Conservation (phyloP, 2,329 filamentous ascomycete genomes). For the Penicillium vulpinum region DNA sequence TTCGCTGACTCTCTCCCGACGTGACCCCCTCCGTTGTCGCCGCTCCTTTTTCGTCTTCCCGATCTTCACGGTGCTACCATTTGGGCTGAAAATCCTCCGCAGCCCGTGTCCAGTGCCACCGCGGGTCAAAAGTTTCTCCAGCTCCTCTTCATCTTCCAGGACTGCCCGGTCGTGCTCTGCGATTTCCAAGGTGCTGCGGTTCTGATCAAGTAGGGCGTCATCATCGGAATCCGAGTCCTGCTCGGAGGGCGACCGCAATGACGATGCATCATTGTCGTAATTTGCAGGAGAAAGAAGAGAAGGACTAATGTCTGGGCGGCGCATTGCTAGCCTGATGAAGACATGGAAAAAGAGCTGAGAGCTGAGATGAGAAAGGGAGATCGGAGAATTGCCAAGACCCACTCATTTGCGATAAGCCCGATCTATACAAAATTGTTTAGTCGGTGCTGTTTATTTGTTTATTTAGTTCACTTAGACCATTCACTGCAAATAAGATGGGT, state of each 20-base stretch:
- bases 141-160: constrained; percentile 70
- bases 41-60: constrained; percentile 52
- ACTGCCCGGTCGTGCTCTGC: constrained; percentile 69
- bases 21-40: constrained; percentile 49
- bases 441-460: neutral
- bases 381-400: constrained; percentile 6
- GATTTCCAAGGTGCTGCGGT: constrained; percentile 69
- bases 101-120: constrained; percentile 39
- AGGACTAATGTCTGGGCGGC: constrained; percentile 21
- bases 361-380: constrained; percentile 11
- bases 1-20: constrained; percentile 58
- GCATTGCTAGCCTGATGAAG: constrained; percentile 28
- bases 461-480: neutral
- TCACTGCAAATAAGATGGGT: neutral
- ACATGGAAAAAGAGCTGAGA: constrained; percentile 21
- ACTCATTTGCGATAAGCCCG: constrained; percentile 10
- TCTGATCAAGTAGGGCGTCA: constrained; percentile 65
- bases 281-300: constrained; percentile 63
- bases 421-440: neutral
- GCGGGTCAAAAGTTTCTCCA: constrained; percentile 50
- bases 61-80: constrained; percentile 52
- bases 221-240: constrained; percentile 77
- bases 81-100: constrained; percentile 44
- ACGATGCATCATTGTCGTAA: constrained; percentile 70
- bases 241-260: constrained; percentile 61